phyloP scores from a whole-genome alignment of 176 grass and related monocot species.

The Alopecurus myosuroides region DNA sequence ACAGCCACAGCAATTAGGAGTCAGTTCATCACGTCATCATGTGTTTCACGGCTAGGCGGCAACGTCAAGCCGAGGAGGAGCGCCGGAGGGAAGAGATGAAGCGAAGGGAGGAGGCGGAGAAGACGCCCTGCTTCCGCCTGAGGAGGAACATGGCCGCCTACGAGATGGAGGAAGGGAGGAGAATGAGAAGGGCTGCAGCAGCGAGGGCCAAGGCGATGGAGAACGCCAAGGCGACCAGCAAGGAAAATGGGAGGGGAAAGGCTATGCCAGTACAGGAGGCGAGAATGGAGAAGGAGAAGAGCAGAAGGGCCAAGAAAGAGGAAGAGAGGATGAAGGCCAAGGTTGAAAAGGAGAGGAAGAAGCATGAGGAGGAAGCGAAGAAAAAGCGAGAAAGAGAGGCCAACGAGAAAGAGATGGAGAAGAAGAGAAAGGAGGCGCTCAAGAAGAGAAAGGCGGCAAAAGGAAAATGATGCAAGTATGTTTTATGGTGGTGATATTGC shows the following conservation, averaged over 20 bases:
- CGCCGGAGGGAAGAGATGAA: constrained; percentile 1
- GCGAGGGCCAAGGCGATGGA: neutral
- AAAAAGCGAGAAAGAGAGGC: neutral
- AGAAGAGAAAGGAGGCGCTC: constrained; percentile 3
- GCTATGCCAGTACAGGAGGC: neutral
- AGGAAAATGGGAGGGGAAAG: neutral
- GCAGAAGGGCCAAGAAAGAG: neutral
- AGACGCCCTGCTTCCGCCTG: neutral
- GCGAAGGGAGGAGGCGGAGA: neutral
- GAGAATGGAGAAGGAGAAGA: constrained; percentile 13
- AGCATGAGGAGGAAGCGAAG: neutral
- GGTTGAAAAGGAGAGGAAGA: constrained; percentile 13
- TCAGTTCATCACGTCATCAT: neutral
- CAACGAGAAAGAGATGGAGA: neutral
- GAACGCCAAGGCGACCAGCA: neutral
- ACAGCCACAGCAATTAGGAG: neutral
- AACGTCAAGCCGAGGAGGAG: neutral
- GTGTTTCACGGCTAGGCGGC: constrained; percentile 5
- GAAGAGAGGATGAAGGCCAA: neutral
- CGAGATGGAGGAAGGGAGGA: constrained; percentile 33
- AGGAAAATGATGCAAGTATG: constrained; percentile 1
- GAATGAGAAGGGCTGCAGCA: neutral
- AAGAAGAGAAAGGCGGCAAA: neutral
- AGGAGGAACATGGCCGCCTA: constrained; percentile 9
- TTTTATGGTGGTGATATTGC: neutral